phyloP scores from a whole-genome alignment of 2,329 filamentous ascomycete species.

The Ophiostoma perfectum region DNA sequence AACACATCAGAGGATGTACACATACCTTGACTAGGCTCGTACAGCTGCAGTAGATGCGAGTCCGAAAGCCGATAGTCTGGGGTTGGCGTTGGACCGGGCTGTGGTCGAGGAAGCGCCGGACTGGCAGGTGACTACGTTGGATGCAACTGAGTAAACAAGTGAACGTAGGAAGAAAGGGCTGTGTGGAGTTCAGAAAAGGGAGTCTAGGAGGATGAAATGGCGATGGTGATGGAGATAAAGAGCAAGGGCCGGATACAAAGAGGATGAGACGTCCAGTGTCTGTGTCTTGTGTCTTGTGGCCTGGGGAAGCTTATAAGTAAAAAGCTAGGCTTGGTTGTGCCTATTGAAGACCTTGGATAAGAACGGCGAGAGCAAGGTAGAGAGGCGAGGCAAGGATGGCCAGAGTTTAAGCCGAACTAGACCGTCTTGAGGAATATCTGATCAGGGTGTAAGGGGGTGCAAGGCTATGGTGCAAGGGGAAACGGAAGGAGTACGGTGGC shows the following conservation, averaged over 20 bases:
- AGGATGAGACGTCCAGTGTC: background rate
- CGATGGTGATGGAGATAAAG: background rate
- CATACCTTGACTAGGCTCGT: background rate
- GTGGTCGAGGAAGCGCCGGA: background rate
- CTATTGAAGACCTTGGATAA: background rate
- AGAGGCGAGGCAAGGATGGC: background rate
- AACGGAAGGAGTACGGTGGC: too few species aligned
- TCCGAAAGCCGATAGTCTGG: slow-evolving; percentile 6
- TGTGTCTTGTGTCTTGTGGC: background rate
- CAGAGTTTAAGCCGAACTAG: background rate
- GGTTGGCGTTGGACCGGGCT: background rate
- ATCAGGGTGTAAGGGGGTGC: background rate
- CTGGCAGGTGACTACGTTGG: background rate
- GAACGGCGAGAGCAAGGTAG: background rate
- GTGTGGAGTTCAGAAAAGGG: background rate
- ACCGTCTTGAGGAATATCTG: background rate
- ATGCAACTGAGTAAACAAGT: slow-evolving; percentile 7
- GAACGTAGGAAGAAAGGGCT: background rate
- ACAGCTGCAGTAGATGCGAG: background rate
- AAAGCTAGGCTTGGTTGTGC: background rate
- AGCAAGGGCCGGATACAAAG: background rate
- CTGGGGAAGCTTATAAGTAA: background rate
- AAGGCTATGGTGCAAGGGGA: background rate
- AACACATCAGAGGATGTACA: slow-evolving; percentile 8
- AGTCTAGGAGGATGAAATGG: background rate